These are phyloP conservation scores for Kodamaea fungicola DNA, from an alignment of 1,139 yeast genomes.

Conservation along the genomic window DNA sequence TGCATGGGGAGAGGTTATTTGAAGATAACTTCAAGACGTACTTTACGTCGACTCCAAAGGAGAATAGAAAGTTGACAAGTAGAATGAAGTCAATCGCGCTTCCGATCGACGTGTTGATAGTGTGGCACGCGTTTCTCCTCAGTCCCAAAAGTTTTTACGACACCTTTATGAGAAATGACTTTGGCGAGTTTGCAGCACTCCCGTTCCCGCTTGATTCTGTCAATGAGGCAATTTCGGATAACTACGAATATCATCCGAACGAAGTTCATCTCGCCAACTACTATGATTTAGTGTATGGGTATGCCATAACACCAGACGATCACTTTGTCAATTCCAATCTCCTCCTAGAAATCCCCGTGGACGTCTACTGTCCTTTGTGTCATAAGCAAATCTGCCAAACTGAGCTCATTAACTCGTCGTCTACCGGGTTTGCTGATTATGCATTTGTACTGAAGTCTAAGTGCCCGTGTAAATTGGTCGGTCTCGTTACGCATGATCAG, in stretches of 20 bases:
- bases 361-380: neutral
- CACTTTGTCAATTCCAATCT: neutral
- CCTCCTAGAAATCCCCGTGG: neutral
- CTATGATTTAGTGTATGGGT: neutral
- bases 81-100: constrained; percentile 17
- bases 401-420: neutral
- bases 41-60: neutral
- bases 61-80: neutral
- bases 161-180: constrained; percentile 22
- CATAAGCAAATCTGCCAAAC: neutral
- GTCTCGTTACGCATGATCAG: constrained; percentile 11
- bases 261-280: neutral
- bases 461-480: neutral
- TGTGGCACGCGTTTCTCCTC: constrained; percentile 36
- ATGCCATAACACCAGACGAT: neutral
- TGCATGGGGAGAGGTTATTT: neutral
- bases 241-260: constrained; percentile 15
- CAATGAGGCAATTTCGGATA: constrained; percentile 17
- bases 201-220: constrained; percentile 26
- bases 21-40: neutral
- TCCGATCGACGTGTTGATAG: constrained; percentile 36
- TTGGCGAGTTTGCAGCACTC: constrained; percentile 18
- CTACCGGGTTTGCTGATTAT: neutral
- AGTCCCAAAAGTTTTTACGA: constrained; percentile 28
- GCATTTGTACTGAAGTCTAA: neutral